A percentile compares a stretch with the other conserved stretches of the same genome.
phyloP scores from a whole-genome alignment of 306 rosid genomes.

The Pyrus betulifolia region DNA sequence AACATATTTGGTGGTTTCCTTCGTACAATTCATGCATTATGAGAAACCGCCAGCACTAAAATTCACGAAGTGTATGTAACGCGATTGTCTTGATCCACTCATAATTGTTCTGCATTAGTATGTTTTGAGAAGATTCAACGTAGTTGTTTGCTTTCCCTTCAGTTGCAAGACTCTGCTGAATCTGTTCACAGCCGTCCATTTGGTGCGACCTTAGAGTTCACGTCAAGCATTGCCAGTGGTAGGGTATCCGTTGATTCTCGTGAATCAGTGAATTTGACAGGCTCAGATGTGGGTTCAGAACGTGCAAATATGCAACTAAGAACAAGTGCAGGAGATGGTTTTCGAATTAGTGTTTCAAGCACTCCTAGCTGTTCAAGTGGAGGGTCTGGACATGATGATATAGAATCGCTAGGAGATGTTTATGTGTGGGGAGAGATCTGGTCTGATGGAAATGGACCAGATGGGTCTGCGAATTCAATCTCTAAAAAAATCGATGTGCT shows the following conservation, averaged over 20 bases:
- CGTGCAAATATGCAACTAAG: slow-evolving; percentile 63
- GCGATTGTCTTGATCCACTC: background rate
- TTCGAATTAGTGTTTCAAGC: slow-evolving; percentile 83
- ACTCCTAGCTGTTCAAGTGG: slow-evolving; percentile 61
- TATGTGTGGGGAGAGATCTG: slow-evolving; percentile 88
- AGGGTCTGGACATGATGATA: slow-evolving; percentile 83
- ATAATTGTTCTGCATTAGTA: background rate
- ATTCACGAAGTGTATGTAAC: slow-evolving; percentile 1
- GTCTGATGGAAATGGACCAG: slow-evolving; percentile 47
- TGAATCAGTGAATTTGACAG: slow-evolving; percentile 29
- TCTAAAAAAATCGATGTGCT: slow-evolving; percentile 50
- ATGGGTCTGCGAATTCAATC: slow-evolving; percentile 44
- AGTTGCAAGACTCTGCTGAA: slow-evolving; percentile 41
- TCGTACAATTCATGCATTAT: background rate
- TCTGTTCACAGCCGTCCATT: slow-evolving; percentile 30
- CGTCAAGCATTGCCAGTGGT: slow-evolving; percentile 36
- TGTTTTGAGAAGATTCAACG: slow-evolving; percentile 5
- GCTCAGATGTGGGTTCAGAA: slow-evolving; percentile 67
- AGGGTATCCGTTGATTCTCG: slow-evolving; percentile 50
- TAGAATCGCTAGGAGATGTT: slow-evolving; percentile 92
- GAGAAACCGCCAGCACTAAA: background rate
- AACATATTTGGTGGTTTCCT: background rate
- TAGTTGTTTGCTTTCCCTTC: slow-evolving; percentile 18
- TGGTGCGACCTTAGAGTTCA: slow-evolving; percentile 47
- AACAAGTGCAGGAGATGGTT: slow-evolving; percentile 68